Base-by-base conservation (phyloP, 495 filamentous ascomycete genomes). In the Penicillium angulare region DNA sequence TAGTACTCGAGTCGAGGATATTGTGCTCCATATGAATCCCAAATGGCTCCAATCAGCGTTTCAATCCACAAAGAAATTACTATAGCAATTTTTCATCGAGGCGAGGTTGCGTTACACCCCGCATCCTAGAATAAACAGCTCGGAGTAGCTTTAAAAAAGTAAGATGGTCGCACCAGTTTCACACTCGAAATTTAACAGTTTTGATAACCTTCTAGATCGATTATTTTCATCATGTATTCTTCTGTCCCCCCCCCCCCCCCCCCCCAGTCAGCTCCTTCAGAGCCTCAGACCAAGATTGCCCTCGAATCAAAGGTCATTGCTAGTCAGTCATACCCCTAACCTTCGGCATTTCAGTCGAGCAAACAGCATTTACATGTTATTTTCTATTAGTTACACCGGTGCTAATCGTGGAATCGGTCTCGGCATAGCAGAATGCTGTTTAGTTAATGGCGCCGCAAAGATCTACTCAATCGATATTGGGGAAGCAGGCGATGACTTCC, bases 381-480 rank as follows among this genome's bases (percentile, higher is more conserved):
- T 9, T 39, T n/a, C 13, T 34, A 63, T 57, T 72, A n/a, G n/a
- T n/a, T n/a, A n/a, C 32, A 72, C 68, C 15, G 68, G 68, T n/a
- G 70, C 67, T 9, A 73, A 73, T 43, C 57, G 66, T 10, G 66
- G 71, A 6, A 72, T 72, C 38, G 69, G 65, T 10, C 59, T 68
- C 1, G 67, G 65, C 7, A 62, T 74, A 45, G 68, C 68, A 20
- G 71, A 72, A 49, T 66, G 62, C 46, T 74, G 71, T 43, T 62
- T 73, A 13, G 49, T 58, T 42, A 77, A 75, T 36, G 57, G 56
- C 13, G 73, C 72, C 12, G 61, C 60, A 20, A 54, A 52, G 8
- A 59, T 77, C 32, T 72, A 72, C 60, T 73, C 69, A 16, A 61
- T 75, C 36, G 73, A 74, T 44, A 67, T 75, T 16, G 60, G 60